Evolutionary conservation across 2,329 filamentous ascomycete genomes (phyloP).

Genomic region (Alternaria metachromatica): DNA sequence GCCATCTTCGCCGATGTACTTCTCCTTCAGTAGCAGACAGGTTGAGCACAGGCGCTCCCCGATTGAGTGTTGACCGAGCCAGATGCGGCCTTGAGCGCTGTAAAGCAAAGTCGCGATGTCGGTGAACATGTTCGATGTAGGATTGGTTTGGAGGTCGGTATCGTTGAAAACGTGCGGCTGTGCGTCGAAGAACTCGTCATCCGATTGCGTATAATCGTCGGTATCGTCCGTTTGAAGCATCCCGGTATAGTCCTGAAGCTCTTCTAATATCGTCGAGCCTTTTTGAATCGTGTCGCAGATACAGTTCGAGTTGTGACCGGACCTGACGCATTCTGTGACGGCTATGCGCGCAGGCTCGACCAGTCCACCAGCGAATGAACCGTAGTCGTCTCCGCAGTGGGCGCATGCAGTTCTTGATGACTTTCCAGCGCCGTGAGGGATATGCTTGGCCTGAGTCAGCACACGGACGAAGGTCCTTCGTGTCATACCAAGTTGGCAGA

Average conservation of each 20-base stretch:
- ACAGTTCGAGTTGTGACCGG: neutral
- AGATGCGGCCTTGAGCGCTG: conserved; percentile 15
- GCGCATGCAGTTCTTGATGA: neutral
- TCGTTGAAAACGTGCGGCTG: neutral
- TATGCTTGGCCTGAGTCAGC: neutral
- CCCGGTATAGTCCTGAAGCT: neutral
- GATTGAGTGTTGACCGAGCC: conserved; percentile 5
- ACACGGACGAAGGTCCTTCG: neutral
- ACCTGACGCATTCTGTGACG: conserved; percentile 13
- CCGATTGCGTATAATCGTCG: neutral
- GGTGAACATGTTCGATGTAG: conserved; percentile 2
- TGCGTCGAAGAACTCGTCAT: neutral
- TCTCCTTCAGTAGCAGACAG: conserved; percentile 10
- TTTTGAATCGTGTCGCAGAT: neutral
- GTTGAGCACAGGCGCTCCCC: conserved; percentile 8
- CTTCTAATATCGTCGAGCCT: neutral
- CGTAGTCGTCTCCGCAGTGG: neutral
- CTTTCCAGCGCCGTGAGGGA: neutral
- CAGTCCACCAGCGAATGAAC: conserved; percentile 1
- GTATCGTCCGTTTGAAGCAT: neutral
- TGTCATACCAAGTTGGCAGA: neutral
- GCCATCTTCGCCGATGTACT: conserved; percentile 13
- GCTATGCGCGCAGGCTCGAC: conserved; percentile 16
- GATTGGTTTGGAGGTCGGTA: neutral
- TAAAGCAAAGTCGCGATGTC: conserved; percentile 16